A percentile compares a stretch with the other conserved stretches of the same genome.
phyloP scores from a whole-genome alignment of 2,329 filamentous ascomycete species.

The Myriangium duriaei region DNA sequence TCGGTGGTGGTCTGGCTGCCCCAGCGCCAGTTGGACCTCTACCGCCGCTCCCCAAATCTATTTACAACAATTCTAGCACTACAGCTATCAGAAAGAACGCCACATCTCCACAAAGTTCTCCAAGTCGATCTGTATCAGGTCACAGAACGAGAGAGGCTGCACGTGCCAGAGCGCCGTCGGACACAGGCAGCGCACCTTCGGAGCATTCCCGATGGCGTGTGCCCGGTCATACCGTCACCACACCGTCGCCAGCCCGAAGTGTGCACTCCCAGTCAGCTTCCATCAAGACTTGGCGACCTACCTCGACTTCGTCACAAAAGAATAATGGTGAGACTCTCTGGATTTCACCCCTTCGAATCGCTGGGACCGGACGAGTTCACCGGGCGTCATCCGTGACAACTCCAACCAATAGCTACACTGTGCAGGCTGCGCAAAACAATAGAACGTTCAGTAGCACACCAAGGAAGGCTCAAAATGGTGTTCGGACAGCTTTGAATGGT shows the following conservation, averaged over 20 bases:
- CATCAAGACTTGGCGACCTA: constrained; percentile 9
- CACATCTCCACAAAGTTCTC: neutral
- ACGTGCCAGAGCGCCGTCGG: constrained; percentile 1
- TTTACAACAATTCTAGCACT: neutral
- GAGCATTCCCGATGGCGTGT: constrained; percentile 4
- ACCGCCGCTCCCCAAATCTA: constrained; percentile 2
- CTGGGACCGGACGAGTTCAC: neutral
- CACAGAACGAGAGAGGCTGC: neutral
- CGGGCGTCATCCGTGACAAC: neutral
- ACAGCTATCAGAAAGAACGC: neutral
- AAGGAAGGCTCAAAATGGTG: no score
- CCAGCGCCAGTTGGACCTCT: constrained; percentile 8
- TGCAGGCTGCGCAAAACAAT: neutral
- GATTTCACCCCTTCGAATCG: neutral
- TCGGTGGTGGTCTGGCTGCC: neutral
- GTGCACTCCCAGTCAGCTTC: constrained; percentile 8
- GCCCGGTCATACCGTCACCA: neutral
- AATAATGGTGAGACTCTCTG: neutral
- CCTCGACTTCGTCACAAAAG: neutral
- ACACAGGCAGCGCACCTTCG: constrained; percentile 2
- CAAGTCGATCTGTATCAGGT: neutral
- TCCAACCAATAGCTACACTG: neutral
- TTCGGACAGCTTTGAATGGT: no score
- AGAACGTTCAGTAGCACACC: no score
- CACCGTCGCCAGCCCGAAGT: constrained; percentile 1